Percentiles rank a stretch among this genome's conserved stretches.
phyloP scores from a whole-genome alignment of 805 yeast species.

The Suhomyces sp. region DNA sequence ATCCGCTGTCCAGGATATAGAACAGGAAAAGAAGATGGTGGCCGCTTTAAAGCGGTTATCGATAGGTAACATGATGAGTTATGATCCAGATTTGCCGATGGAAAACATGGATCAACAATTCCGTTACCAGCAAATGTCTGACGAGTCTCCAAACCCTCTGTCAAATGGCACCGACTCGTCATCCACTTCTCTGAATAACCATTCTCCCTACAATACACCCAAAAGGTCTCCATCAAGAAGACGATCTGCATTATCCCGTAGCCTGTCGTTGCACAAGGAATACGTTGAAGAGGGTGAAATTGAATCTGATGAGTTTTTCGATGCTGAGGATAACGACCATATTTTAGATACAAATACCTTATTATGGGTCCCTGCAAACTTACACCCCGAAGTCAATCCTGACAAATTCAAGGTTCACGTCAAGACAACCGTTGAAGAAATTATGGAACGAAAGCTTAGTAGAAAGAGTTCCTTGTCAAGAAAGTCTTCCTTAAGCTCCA shows the following conservation, averaged over 20 bases:
- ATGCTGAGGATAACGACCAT: conserved; percentile 20
- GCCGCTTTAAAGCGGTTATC: conserved; percentile 71
- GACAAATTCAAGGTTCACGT: conserved; percentile 73
- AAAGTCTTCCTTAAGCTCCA: conserved; percentile 11
- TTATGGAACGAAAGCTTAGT: conserved; percentile 38
- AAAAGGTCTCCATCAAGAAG: conserved; percentile 3
- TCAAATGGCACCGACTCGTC: conserved; percentile 1
- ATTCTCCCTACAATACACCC: background rate
- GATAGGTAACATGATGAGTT: conserved; percentile 56
- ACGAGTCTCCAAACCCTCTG: background rate
- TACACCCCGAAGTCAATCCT: conserved; percentile 95
- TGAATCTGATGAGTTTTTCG: conserved; percentile 14
- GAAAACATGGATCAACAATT: conserved; percentile 30
- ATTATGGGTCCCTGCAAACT: conserved; percentile 93
- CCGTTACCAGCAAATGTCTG: conserved; percentile 16
- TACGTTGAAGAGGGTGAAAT: conserved; percentile 1
- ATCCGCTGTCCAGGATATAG: conserved; percentile 71
- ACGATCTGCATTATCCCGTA: conserved; percentile 7
- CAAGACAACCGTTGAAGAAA: conserved; percentile 53
- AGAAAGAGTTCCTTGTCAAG: conserved; percentile 25
- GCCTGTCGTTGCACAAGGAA: conserved; percentile 4
- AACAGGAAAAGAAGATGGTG: conserved; percentile 70
- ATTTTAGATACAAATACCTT: conserved; percentile 38
- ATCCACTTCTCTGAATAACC: background rate
- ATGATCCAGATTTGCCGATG: conserved; percentile 71